phyloP scores from a whole-genome alignment of 1,284 basidiomycete genomes.

The Heliocybe sulcata region DNA sequence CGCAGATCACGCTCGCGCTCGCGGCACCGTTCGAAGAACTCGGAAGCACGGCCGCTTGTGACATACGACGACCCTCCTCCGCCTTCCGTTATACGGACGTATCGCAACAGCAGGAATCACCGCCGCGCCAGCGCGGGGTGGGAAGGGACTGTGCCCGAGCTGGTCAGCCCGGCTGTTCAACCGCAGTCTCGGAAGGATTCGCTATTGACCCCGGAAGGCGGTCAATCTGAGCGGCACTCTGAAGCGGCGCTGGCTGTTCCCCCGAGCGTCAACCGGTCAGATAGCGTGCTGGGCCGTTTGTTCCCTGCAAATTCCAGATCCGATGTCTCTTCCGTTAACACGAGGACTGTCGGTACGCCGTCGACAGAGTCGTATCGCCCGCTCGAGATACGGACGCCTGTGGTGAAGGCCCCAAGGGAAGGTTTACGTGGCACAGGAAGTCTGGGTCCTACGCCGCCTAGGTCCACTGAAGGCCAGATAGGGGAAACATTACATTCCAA shows the following conservation, averaged over 20 bases:
- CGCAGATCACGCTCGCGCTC: conserved; percentile 11
- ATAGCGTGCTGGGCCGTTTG: conserved; percentile 22
- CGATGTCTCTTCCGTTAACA: not conserved
- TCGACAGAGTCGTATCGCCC: not conserved
- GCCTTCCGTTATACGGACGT: conserved; percentile 26
- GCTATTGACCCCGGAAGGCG: not conserved
- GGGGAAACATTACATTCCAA: not conserved
- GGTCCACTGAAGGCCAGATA: not conserved
- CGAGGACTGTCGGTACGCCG: not conserved
- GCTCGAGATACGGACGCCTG: not conserved
- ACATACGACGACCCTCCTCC: conserved; percentile 35
- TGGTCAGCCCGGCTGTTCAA: not conserved
- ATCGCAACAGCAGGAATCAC: conserved; percentile 15
- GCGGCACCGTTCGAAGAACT: conserved; percentile 1
- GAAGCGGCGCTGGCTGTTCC: conserved; percentile 2
- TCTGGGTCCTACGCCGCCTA: not conserved
- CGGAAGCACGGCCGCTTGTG: not conserved
- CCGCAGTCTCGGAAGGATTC: not conserved
- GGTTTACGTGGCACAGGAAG: not conserved
- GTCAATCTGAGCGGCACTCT: not conserved
- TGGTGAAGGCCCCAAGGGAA: not conserved
- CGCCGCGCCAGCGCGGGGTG: not conserved
- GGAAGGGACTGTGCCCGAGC: not conserved
- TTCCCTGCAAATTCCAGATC: conserved; percentile 10
- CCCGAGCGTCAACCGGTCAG: conserved; percentile 12